phyloP scores from a whole-genome alignment of 768 basidiomycete species.

The Terana coerulea region DNA sequence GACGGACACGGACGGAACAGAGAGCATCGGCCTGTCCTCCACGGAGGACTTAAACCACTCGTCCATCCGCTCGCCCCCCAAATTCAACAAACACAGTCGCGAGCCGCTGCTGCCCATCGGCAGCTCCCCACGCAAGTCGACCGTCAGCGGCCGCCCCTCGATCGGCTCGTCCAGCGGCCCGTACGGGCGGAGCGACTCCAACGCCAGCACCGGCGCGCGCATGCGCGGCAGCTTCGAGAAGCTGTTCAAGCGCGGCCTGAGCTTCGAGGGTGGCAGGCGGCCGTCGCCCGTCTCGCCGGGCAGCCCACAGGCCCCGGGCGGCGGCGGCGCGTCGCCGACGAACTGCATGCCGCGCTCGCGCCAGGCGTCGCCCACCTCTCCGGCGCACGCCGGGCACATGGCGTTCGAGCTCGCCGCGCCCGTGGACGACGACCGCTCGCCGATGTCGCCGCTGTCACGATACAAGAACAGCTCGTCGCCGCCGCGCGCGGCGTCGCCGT shows the following conservation, averaged over 20 bases:
- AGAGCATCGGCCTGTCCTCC: constrained; percentile 23
- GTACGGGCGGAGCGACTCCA: constrained; percentile 26
- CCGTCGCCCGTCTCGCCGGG: constrained; percentile 17
- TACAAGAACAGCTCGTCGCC: constrained; percentile 17
- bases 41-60: constrained; percentile 27
- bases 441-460: constrained; percentile 14
- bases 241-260: constrained; percentile 47
- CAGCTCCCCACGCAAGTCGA: constrained; percentile 19
- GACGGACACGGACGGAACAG: constrained; percentile 43
- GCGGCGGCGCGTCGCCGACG: constrained; percentile 11
- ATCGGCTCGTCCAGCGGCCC: constrained; percentile 20
- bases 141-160: constrained; percentile 22
- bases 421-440: constrained; percentile 18
- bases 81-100: constrained; percentile 55
- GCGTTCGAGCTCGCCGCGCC: constrained; percentile 23
- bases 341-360: constrained; percentile 16
- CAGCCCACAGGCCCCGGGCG: constrained; percentile 13
- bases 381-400: constrained; percentile 17
- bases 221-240: constrained; percentile 62
- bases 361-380: constrained; percentile 15
- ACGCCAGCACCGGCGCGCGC: constrained; percentile 29
- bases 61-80: constrained; percentile 37
- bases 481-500: constrained; percentile 18
- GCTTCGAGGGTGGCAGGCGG: constrained; percentile 29
- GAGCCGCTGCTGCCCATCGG: constrained; percentile 68